Base-by-base conservation (phyloP, 805 yeast genomes). In the Cyberlindnera galapagoensis region DNA sequence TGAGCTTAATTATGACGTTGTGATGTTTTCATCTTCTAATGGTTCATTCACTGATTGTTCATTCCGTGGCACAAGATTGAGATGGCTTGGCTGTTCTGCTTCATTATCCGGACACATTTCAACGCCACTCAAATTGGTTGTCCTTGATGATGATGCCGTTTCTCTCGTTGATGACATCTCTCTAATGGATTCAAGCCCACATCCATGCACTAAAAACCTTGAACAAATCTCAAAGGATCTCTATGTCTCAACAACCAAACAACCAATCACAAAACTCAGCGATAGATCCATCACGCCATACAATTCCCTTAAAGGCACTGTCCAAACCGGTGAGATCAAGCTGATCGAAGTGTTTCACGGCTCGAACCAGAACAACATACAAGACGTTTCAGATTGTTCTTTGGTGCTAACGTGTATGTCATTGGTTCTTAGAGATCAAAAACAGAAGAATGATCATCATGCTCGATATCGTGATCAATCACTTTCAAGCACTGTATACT, bases 41-140 rank as follows among this genome's bases (percentile, higher is more conserved):
- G 47, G 56, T 11, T 51, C 58, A 12, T 53, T 53, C 33, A 51
- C 59, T 2, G 68, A 63, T 38, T 50, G 61, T 4, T 28, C 32
- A 7, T 37, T 49, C 16, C 49, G 46, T 29, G 52, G 42, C 2
- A 40, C 62, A n/a, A 56, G 56, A 31, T 35, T 62, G 14, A 50
- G 65, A 38, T 63, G 69, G 69, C 43, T 52, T 13, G 69, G 69
- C 1, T 56, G 62, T 5, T 55, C 66, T 2, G 55, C 59, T 5
- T 46, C 57, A 30, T 48, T 60, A 2, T 52, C 64, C 0, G 51
- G 54, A 2, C 53, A 54, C 30, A 63, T 64, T 1, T 49, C 63
- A 4, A 53, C 54, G 8, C 50, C 44, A 28, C 52, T 63, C 34
- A 58, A 59, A 26, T 41, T 62, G 7, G 28, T 59, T 15, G 49